Percentiles rank a stretch among this genome's conserved stretches.
These are phyloP conservation scores for Endotrypanum monterogeii DNA, from an alignment of 208 protist species.

Conservation along the genomic window DNA sequence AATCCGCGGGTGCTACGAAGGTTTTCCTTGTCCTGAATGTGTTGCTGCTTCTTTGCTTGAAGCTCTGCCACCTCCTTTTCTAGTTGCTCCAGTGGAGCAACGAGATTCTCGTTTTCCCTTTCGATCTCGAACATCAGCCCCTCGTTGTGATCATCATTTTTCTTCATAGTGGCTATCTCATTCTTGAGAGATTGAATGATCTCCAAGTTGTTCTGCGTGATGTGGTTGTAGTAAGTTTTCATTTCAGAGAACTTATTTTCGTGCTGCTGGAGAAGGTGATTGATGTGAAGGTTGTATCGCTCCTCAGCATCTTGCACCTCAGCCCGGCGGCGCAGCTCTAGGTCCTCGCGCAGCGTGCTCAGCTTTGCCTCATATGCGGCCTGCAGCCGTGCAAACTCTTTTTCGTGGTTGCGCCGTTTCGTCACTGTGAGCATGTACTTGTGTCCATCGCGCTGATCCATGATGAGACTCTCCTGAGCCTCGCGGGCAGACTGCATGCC, in stretches of 20 bases:
- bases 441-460: slow-evolving; percentile 86
- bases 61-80: slow-evolving; percentile 90
- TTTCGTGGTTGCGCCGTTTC: slow-evolving; percentile 88
- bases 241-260: slow-evolving; percentile 96
- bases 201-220: slow-evolving; percentile 98
- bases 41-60: slow-evolving; percentile 91
- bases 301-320: slow-evolving; percentile 97
- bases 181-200: slow-evolving; percentile 98
- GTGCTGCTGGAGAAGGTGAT: slow-evolving; percentile 95
- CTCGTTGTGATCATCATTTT: slow-evolving; percentile 95
- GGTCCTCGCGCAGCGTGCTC: slow-evolving; percentile 81
- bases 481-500: slow-evolving; percentile 66
- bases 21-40: slow-evolving; percentile 95
- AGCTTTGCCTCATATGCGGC: slow-evolving; percentile 92
- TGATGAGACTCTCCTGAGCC: slow-evolving; percentile 79
- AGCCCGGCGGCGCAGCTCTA: slow-evolving; percentile 92
- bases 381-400: slow-evolving; percentile 82
- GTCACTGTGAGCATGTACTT: slow-evolving; percentile 88
- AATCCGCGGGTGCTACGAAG: slow-evolving; percentile 84
- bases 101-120: slow-evolving; percentile 95
- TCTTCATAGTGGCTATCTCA: slow-evolving; percentile 95
- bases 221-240: slow-evolving; percentile 98
- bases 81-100: slow-evolving; percentile 93
- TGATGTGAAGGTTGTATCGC: slow-evolving; percentile 96
- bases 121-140: slow-evolving; percentile 98